A percentile compares a stretch with the other conserved stretches of the same genome.
phyloP scores from a whole-genome alignment of 208 protist species.

The Crithidia expoeki region DNA sequence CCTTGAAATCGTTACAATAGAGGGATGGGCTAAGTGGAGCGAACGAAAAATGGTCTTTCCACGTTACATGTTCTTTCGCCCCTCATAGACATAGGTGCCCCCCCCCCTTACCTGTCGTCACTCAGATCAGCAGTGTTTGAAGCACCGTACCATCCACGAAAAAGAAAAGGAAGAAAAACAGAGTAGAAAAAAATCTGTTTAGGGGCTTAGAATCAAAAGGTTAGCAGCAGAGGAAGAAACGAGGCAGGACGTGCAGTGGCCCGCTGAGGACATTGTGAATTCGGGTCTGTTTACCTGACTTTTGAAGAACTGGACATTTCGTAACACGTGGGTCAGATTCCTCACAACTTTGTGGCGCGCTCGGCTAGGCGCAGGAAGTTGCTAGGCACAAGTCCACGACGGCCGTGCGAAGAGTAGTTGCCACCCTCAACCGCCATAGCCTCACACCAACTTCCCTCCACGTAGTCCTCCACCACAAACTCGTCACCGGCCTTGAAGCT shows the following conservation, averaged over 20 bases:
- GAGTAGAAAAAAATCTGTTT: background rate
- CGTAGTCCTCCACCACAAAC: constrained; percentile 81
- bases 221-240: constrained; percentile 13
- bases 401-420: constrained; percentile 24
- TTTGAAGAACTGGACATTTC: too few relatives aligned
- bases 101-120: too few relatives aligned
- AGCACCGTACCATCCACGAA: background rate
- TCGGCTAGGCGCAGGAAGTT: constrained; percentile 79
- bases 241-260: background rate
- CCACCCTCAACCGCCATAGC: constrained; percentile 38
- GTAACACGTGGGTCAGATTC: too few relatives aligned
- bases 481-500: constrained; percentile 82
- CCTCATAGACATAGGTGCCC: too few relatives aligned
- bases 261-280: too few relatives aligned
- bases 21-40: too few relatives aligned
- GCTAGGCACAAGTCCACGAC: constrained; percentile 63
- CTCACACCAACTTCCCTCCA: constrained; percentile 71
- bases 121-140: background rate
- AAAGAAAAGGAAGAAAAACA: background rate
- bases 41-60: too few relatives aligned
- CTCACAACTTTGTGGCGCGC: constrained; percentile 44
- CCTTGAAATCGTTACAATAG: too few relatives aligned
- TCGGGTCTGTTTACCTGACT: too few relatives aligned
- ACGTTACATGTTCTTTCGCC: too few relatives aligned
- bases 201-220: background rate